Conservation (phyloP, 2,329 filamentous ascomycete genomes). For the Ceratocystiopsis minuta region DNA sequence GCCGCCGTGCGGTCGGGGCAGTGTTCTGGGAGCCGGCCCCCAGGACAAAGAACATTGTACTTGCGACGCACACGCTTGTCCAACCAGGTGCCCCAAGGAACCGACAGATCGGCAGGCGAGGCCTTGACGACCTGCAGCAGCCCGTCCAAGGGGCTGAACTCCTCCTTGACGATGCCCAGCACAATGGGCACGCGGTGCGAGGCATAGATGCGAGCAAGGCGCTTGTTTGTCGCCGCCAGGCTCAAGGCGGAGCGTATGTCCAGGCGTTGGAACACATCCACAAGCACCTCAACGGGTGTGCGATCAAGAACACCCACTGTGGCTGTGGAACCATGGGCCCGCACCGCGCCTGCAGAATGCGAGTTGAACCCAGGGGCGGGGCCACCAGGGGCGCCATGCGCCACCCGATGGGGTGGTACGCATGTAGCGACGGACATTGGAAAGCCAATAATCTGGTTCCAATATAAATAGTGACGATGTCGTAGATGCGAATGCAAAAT, state of each 20-base stretch:
- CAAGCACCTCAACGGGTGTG: constrained; percentile 26
- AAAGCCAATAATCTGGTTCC: background rate
- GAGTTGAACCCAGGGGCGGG: too few species aligned
- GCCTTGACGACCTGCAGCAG: constrained; percentile 30
- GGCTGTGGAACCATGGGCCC: background rate
- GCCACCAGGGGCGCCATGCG: background rate
- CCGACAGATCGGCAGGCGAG: constrained; percentile 18
- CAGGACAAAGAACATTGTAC: constrained; percentile 10
- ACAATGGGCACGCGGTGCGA: constrained; percentile 24
- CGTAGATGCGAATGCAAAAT: background rate
- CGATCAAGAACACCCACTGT: constrained; percentile 13
- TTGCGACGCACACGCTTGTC: constrained; percentile 22
- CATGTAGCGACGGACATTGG: constrained; percentile 6
- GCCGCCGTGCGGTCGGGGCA: background rate
- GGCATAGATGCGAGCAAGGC: constrained; percentile 23
- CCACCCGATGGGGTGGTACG: constrained; percentile 1
- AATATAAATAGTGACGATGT: background rate
- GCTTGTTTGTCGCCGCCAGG: constrained; percentile 20
- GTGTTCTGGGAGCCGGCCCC: constrained; percentile 5
- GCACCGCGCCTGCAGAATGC: too few species aligned
- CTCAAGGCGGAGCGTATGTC: constrained; percentile 23
- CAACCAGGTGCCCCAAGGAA: constrained; percentile 18
- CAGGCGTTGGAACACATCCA: constrained; percentile 29
- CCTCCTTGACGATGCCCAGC: constrained; percentile 21
- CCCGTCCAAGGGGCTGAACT: constrained; percentile 26